phyloP scores from a whole-genome alignment of 768 basidiomycete species.

The Daedaleopsis sinensis region DNA sequence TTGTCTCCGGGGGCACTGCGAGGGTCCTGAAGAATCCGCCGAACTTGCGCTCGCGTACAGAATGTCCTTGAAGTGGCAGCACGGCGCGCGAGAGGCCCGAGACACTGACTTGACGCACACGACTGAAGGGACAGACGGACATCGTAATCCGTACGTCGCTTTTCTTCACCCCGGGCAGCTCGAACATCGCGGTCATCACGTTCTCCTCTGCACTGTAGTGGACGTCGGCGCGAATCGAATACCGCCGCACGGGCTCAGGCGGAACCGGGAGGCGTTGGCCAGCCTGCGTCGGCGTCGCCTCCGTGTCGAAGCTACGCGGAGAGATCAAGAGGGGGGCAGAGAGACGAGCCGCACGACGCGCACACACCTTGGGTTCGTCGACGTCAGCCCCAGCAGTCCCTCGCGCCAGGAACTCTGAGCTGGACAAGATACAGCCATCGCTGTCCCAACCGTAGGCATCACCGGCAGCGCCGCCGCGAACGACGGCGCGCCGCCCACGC shows the following conservation, averaged over 20 bases:
- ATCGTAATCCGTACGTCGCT: slow-evolving; percentile 61
- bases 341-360: background rate
- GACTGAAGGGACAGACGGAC: slow-evolving; percentile 61
- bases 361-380: slow-evolving; percentile 11
- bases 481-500: slow-evolving; percentile 3
- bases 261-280: background rate
- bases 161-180: slow-evolving; percentile 69
- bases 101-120: slow-evolving; percentile 63
- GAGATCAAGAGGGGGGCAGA: slow-evolving; percentile 13
- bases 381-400: slow-evolving; percentile 11
- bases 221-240: slow-evolving; percentile 62
- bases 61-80: slow-evolving; percentile 33
- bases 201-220: slow-evolving; percentile 55
- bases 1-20: slow-evolving; percentile 56
- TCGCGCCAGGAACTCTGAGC: slow-evolving; percentile 19
- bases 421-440: slow-evolving; percentile 22
- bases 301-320: slow-evolving; percentile 6
- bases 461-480: background rate
- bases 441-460: slow-evolving; percentile 16
- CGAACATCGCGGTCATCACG: slow-evolving; percentile 61
- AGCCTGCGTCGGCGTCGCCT: slow-evolving; percentile 4
- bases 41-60: slow-evolving; percentile 57
- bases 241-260: slow-evolving; percentile 29
- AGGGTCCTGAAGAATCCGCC: slow-evolving; percentile 53
- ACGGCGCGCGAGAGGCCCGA: slow-evolving; percentile 47